phyloP scores from a whole-genome alignment of 2,329 filamentous ascomycete genomes.

The Venturia pyrina region DNA sequence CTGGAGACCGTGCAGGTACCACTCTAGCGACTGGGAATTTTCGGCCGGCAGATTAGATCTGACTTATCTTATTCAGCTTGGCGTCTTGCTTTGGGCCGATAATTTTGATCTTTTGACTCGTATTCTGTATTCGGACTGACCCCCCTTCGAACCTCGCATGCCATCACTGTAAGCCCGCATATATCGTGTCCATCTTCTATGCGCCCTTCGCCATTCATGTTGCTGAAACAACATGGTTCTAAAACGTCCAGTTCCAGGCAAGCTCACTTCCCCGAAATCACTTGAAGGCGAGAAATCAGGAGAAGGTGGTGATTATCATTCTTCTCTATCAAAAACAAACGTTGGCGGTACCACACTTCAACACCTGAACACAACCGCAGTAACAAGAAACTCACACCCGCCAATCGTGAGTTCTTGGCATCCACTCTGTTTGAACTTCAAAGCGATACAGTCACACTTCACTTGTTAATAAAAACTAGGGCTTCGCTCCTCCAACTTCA shows the following conservation, averaged over 20 bases:
- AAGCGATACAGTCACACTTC: neutral
- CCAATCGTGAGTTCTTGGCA: neutral
- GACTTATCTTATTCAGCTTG: neutral
- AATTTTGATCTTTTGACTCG: too few relatives aligned
- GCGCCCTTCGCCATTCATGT: neutral
- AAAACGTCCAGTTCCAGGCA: too few relatives aligned
- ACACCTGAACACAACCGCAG: neutral
- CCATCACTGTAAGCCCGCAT: neutral
- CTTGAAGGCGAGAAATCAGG: too few relatives aligned
- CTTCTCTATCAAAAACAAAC: neutral
- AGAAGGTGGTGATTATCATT: too few relatives aligned
- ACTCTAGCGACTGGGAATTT: slow-evolving; percentile 24
- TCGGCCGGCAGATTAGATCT: neutral
- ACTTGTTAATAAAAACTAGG: too few relatives aligned
- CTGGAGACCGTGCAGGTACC: slow-evolving; percentile 47
- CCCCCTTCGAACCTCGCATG: neutral
- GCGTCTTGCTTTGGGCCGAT: too few relatives aligned
- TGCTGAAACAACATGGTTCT: neutral
- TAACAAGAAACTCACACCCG: neutral
- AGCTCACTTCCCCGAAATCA: too few relatives aligned
- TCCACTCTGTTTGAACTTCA: neutral
- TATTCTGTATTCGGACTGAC: neutral
- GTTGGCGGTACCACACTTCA: neutral
- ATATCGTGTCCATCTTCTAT: neutral
- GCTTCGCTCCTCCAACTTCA: neutral